Percentiles rank a stretch among this genome's conserved stretches.
phyloP scores from a whole-genome alignment of 495 filamentous ascomycete species.

The Tuber aestivum region DNA sequence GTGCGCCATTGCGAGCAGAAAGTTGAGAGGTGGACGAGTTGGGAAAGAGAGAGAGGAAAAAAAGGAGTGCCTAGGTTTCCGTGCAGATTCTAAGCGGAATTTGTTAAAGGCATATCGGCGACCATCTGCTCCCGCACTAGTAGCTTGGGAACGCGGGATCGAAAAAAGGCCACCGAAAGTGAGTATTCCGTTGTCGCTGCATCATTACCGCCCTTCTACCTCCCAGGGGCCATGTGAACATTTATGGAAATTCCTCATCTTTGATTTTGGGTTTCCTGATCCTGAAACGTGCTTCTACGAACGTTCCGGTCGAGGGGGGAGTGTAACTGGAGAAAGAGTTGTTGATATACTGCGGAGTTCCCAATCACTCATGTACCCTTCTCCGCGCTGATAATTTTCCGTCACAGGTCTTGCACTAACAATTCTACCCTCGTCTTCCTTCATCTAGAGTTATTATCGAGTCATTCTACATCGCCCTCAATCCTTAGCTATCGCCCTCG shows the following conservation, averaged over 20 bases:
- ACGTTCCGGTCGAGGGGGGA: not conserved
- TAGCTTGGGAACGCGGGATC: not conserved
- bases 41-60: not conserved
- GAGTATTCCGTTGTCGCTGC: not conserved
- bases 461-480: not conserved
- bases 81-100: not conserved
- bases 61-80: not conserved
- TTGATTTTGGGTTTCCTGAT: not conserved
- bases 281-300: not conserved
- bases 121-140: not conserved
- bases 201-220: not conserved
- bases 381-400: not conserved
- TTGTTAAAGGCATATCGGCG: constrained; percentile 2
- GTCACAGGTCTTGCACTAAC: not conserved
- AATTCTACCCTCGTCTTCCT: not conserved
- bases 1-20: not conserved
- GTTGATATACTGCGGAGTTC: constrained; percentile 1
- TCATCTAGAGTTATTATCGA: not conserved
- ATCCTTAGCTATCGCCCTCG: not conserved
- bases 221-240: not conserved
- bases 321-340: not conserved
- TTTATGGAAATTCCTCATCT: not conserved
- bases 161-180: not conserved
- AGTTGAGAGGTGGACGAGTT: not conserved
- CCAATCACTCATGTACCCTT: not conserved